Percentiles rank a stretch among this genome's conserved stretches.
Conservation (phyloP, 2,329 filamentous ascomycete species). For the Berkeleyomyces basicola region DNA sequence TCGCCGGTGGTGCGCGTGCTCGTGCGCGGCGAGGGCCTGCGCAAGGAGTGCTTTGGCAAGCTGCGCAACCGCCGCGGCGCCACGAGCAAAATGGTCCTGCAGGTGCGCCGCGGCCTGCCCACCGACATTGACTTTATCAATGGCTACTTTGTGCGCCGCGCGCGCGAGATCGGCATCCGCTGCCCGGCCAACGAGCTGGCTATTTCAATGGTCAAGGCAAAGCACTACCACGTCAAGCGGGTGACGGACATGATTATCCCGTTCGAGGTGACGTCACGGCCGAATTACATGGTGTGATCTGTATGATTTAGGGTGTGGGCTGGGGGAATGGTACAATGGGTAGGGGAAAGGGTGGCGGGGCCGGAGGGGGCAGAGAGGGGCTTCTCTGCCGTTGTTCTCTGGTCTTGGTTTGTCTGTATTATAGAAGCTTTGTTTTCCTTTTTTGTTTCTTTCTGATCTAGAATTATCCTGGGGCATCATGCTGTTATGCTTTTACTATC, state of each 20-base stretch:
- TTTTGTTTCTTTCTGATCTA: constrained; percentile 4
- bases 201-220: constrained; percentile 56
- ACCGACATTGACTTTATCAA: constrained; percentile 78
- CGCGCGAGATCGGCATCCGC: constrained; percentile 53
- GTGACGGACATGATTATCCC: constrained; percentile 22
- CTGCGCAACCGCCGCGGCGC: constrained; percentile 39
- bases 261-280: constrained; percentile 22
- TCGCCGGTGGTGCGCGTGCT: constrained; percentile 39
- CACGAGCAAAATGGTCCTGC: constrained; percentile 48
- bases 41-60: constrained; percentile 41
- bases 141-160: constrained; percentile 67
- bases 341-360: background rate
- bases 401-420: background rate
- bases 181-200: constrained; percentile 59
- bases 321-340: background rate
- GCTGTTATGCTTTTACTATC: background rate
- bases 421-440: constrained; percentile 5
- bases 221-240: constrained; percentile 26
- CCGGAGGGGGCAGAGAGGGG: background rate
- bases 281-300: constrained; percentile 1
- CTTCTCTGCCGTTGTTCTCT: background rate
- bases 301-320: background rate
- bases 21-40: constrained; percentile 42
- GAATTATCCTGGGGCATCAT: constrained; percentile 3
- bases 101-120: constrained; percentile 40